phyloP scores from a whole-genome alignment of 495 filamentous ascomycete genomes.

The Penicillium goetzii region DNA sequence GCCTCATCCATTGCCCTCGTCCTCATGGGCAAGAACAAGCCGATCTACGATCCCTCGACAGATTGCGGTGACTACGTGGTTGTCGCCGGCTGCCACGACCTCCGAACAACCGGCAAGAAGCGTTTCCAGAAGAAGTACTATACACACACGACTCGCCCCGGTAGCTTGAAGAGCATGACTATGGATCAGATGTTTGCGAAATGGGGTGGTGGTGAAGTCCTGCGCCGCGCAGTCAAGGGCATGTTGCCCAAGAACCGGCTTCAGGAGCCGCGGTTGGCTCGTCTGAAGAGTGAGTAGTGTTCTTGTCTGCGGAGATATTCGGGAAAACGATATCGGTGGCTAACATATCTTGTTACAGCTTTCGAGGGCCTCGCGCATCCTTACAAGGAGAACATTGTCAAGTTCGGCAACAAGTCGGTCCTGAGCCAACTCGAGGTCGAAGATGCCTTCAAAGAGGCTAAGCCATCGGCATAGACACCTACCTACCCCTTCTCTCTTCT shows the following conservation, averaged over 20 bases:
- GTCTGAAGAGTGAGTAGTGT: constrained; percentile 73
- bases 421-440: constrained; percentile 51
- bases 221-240: constrained; percentile 88
- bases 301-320: background rate
- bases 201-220: constrained; percentile 90
- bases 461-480: constrained; percentile 29
- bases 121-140: constrained; percentile 93
- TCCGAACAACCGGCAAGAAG: constrained; percentile 91
- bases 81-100: constrained; percentile 80
- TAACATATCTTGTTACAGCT: constrained; percentile 50
- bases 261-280: constrained; percentile 79
- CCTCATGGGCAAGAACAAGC: constrained; percentile 99
- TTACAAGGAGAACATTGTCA: constrained; percentile 85
- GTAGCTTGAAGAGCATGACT: constrained; percentile 81
- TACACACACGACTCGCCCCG: constrained; percentile 86
- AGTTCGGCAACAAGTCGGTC: constrained; percentile 58
- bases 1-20: constrained; percentile 87
- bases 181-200: constrained; percentile 96
- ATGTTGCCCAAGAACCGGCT: constrained; percentile 98
- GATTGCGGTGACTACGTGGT: constrained; percentile 99
- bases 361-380: constrained; percentile 92
- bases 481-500: constrained; percentile 20
- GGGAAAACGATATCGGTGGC: background rate
- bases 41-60: constrained; percentile 92
- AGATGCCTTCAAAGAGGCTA: constrained; percentile 50